Percentiles rank a stretch among this genome's conserved stretches.
Conservation (phyloP, 257 asterid species). For the Fraxinus cuspidata region DNA sequence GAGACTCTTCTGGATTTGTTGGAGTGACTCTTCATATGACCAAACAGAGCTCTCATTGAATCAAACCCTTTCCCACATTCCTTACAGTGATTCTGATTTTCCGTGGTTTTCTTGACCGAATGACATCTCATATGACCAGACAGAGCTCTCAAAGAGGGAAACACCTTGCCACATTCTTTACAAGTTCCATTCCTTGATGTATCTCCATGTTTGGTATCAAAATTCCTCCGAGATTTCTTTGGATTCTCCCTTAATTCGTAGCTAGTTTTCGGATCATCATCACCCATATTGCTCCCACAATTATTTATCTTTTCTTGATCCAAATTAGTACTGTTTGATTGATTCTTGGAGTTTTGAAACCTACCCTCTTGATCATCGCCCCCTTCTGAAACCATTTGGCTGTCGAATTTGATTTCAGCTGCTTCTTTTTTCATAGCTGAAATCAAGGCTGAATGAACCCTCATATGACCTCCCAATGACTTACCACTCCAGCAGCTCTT, state of each 20-base stretch:
- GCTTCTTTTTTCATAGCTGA: slow-evolving; percentile 56
- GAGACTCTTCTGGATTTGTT: slow-evolving; percentile 44
- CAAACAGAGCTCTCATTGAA: slow-evolving; percentile 74
- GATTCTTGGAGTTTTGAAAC: slow-evolving; percentile 18
- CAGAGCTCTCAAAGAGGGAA: slow-evolving; percentile 65
- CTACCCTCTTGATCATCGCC: slow-evolving; percentile 27
- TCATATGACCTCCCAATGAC: slow-evolving; percentile 96
- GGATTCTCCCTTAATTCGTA: slow-evolving; percentile 70
- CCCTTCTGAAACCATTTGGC: slow-evolving; percentile 29
- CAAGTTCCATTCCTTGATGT: slow-evolving; percentile 36
- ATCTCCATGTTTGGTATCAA: slow-evolving; percentile 38
- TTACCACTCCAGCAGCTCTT: slow-evolving; percentile 67
- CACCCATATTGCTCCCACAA: slow-evolving; percentile 19
- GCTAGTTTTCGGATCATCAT: slow-evolving; percentile 42
- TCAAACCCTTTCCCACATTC: slow-evolving; percentile 68
- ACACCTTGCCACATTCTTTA: slow-evolving; percentile 62
- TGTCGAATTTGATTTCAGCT: slow-evolving; percentile 29
- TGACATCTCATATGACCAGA: slow-evolving; percentile 84
- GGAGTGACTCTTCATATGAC: slow-evolving; percentile 87
- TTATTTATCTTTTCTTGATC: slow-evolving; percentile 36
- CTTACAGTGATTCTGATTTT: slow-evolving; percentile 50
- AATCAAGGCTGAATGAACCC: slow-evolving; percentile 63
- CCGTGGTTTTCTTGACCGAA: slow-evolving; percentile 41
- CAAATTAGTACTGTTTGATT: slow-evolving; percentile 27
- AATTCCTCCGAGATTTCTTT: slow-evolving; percentile 70